Evolutionary conservation across 2,329 filamentous ascomycete species (phyloP).

Genomic region (Diatrype stigma): DNA sequence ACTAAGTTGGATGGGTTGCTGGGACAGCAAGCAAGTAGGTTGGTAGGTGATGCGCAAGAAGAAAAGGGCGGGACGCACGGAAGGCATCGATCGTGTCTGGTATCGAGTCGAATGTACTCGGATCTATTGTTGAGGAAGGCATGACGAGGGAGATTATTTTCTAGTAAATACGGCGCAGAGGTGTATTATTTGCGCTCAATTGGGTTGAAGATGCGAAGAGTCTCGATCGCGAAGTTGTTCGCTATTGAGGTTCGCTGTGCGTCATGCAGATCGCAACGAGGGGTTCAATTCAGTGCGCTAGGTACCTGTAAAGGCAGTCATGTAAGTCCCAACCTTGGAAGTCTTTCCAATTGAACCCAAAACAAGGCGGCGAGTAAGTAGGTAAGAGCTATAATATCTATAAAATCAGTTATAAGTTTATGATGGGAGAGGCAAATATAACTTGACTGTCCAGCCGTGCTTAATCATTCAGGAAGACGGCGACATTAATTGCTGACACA

Average conservation of each 20-base stretch:
- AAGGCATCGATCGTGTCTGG: conserved; percentile 61
- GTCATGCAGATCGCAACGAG: background rate
- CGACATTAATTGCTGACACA: background rate
- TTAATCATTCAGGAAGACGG: background rate
- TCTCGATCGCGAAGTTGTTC: no score
- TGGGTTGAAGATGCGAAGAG: background rate
- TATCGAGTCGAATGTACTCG: conserved; percentile 59
- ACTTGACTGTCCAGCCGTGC: background rate
- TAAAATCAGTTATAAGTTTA: background rate
- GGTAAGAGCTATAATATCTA: no score
- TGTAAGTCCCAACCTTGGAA: no score
- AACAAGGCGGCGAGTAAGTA: no score
- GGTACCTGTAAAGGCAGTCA: no score
- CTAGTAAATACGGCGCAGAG: background rate
- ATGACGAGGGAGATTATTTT: conserved; percentile 30
- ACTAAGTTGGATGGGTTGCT: conserved; percentile 6
- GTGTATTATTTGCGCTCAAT: background rate
- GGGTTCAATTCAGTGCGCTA: background rate
- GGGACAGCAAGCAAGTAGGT: conserved; percentile 3
- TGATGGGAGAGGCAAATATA: background rate
- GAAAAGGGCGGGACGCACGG: conserved; percentile 41
- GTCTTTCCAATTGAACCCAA: no score
- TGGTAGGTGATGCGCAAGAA: conserved; percentile 4
- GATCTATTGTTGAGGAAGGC: conserved; percentile 47
- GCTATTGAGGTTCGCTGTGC: background rate